These are phyloP conservation scores for Aegilops longissima DNA, from an alignment of 176 grass and related monocot genomes.

Conservation along the genomic window DNA sequence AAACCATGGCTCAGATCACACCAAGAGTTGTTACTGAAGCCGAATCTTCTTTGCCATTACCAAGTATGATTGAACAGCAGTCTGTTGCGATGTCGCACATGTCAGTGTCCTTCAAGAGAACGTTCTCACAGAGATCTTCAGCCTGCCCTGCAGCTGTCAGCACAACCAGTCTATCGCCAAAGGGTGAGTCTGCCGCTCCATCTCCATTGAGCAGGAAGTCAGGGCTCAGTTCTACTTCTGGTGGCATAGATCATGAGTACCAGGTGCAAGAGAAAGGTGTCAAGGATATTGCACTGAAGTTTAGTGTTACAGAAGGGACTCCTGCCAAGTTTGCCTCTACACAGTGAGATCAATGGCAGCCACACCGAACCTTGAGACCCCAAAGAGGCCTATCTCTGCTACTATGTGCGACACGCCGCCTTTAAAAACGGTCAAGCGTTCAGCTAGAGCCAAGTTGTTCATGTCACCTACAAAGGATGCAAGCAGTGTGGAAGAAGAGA, in stretches of 20 bases:
- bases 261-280: background rate
- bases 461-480: too few relatives aligned
- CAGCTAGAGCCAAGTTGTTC: too few relatives aligned
- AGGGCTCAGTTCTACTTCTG: slow-evolving; percentile 12
- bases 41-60: background rate
- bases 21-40: slow-evolving; percentile 12
- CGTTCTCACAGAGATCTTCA: slow-evolving; percentile 46
- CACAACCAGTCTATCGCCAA: background rate
- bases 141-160: background rate
- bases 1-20: background rate
- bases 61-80: slow-evolving; percentile 13
- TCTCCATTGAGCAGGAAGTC: slow-evolving; percentile 25
- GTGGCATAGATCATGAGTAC: background rate
- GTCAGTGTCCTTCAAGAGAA: slow-evolving; percentile 54
- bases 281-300: background rate
- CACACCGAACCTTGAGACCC: too few relatives aligned
- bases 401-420: too few relatives aligned
- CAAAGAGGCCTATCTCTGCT: too few relatives aligned
- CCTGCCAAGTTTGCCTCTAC: too few relatives aligned
- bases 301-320: too few relatives aligned
- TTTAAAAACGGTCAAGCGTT: too few relatives aligned
- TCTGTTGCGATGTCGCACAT: slow-evolving; percentile 47
- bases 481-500: too few relatives aligned
- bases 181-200: background rate
- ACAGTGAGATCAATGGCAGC: too few relatives aligned